Evolutionary conservation across 176 grass and related monocot species (phyloP).

Genomic region (Eremochloa ophiuroides): DNA sequence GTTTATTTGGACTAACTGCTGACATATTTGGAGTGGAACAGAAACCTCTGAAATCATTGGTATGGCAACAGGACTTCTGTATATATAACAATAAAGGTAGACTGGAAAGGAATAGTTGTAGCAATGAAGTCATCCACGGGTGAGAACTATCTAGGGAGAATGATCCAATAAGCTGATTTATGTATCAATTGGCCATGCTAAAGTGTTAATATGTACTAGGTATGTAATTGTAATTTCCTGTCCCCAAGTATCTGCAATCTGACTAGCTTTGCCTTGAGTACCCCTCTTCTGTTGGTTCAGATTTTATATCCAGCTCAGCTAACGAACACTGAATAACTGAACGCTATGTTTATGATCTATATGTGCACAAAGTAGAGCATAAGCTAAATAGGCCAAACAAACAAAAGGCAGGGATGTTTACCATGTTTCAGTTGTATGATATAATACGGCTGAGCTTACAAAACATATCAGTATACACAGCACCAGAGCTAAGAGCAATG

Average conservation of each 20-base stretch:
- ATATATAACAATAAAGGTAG: not conserved
- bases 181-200: not conserved
- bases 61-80: not conserved
- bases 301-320: not conserved
- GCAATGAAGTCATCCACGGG: not conserved
- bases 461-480: conserved; percentile 74
- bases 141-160: not conserved
- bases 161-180: not conserved
- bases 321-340: not conserved
- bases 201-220: not conserved
- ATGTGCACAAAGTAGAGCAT: not conserved
- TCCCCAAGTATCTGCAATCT: not conserved
- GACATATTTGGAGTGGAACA: not conserved
- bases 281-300: not conserved
- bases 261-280: not conserved
- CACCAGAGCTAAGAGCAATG: conserved; percentile 86
- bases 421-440: conserved; percentile 79
- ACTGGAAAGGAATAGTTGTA: not conserved
- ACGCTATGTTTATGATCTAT: not conserved
- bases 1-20: not conserved
- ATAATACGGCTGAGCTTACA: conserved; percentile 57
- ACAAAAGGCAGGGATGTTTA: conserved; percentile 32
- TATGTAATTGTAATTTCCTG: not conserved
- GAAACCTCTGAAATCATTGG: not conserved
- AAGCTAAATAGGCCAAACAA: not conserved